Evolutionary conservation across 1,139 yeast genomes (phyloP).

Genomic region (Taphrina wiesneri): DNA sequence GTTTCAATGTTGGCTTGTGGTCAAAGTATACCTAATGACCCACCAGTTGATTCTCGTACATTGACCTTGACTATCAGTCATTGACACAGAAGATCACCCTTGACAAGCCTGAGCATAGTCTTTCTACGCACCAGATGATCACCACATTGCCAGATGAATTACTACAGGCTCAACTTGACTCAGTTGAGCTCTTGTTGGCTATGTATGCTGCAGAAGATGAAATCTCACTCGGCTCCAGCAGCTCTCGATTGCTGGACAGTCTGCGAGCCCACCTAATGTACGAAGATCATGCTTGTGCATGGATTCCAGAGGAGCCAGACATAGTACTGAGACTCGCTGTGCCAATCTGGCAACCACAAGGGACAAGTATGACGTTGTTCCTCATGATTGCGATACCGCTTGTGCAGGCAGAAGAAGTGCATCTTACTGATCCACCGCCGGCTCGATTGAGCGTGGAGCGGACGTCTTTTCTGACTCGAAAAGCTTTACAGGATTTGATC

Average conservation of each 20-base stretch:
- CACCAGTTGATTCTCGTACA: no score
- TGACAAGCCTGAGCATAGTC: background rate
- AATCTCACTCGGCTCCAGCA: background rate
- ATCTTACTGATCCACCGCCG: background rate
- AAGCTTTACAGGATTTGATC: background rate
- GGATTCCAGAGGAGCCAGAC: background rate
- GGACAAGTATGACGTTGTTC: background rate
- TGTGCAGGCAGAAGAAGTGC: background rate
- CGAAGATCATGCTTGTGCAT: background rate
- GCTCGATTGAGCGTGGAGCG: background rate
- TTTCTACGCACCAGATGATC: background rate
- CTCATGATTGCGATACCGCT: background rate
- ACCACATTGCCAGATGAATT: background rate
- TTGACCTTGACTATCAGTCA: no score
- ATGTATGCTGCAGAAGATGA: conserved; percentile 15
- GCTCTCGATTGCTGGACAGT: background rate
- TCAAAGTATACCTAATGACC: no score
- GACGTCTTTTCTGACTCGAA: conserved; percentile 8
- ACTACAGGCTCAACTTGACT: conserved; percentile 1
- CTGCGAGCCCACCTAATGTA: background rate
- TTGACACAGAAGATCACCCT: no score
- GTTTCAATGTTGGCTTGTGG: no score
- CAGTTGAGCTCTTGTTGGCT: background rate
- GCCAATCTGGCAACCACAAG: background rate
- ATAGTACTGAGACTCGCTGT: background rate